Evolutionary conservation across 2,329 filamentous ascomycete species (phyloP).

Genomic region (Cryphonectria carpinicola): DNA sequence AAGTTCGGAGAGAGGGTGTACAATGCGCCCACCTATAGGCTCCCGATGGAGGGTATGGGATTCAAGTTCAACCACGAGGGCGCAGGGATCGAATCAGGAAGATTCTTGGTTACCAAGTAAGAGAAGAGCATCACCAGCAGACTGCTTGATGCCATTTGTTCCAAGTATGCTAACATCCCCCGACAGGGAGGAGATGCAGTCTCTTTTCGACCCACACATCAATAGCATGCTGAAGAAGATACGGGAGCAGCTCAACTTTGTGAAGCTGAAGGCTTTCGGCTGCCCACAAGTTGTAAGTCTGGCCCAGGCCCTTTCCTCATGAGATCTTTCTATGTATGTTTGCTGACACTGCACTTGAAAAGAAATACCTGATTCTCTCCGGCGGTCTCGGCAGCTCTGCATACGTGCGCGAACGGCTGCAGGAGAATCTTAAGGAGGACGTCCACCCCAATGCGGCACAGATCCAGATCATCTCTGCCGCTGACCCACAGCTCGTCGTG

Average conservation of each 20-base stretch:
- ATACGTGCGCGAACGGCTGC: constrained; percentile 49
- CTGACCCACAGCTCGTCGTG: constrained; percentile 59
- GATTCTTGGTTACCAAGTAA: constrained; percentile 46
- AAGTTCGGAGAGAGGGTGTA: constrained; percentile 51
- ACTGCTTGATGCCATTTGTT: not conserved
- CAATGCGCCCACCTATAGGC: constrained; percentile 44
- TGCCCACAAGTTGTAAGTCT: constrained; percentile 41
- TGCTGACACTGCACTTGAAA: constrained; percentile 30
- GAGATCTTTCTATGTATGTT: not conserved
- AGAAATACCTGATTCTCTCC: constrained; percentile 48
- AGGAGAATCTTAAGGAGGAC: constrained; percentile 40
- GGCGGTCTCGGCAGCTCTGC: constrained; percentile 51
- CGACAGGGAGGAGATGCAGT: constrained; percentile 46
- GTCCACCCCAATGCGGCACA: constrained; percentile 42
- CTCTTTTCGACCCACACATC: constrained; percentile 48
- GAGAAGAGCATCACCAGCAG: constrained; percentile 23
- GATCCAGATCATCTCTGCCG: constrained; percentile 46
- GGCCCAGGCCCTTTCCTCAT: not conserved
- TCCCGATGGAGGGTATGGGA: constrained; percentile 49
- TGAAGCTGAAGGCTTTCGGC: constrained; percentile 37
- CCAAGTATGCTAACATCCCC: constrained; percentile 6
- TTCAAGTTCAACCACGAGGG: constrained; percentile 44
- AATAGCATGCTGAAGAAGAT: constrained; percentile 45
- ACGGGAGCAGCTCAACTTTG: constrained; percentile 45
- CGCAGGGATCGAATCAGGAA: constrained; percentile 44